Evolutionary conservation across 2,329 filamentous ascomycete species (phyloP).

Genomic region (Drechslera avenae): DNA sequence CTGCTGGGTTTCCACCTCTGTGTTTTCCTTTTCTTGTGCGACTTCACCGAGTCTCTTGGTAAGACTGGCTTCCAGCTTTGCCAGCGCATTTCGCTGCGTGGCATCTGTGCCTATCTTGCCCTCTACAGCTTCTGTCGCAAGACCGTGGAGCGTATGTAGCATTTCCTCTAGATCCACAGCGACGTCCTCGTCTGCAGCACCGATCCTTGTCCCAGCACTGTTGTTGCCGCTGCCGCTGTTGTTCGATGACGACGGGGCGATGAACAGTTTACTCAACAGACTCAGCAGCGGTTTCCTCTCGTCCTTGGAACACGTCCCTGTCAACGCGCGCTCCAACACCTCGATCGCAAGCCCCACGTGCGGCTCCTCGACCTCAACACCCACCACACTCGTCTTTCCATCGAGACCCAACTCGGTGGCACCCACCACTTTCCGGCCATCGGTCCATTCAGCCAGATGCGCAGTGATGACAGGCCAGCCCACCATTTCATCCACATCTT

Average conservation of each 20-base stretch:
- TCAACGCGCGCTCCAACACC: constrained; percentile 74
- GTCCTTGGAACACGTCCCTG: constrained; percentile 70
- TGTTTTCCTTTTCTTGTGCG: constrained; percentile 23
- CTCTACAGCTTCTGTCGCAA: constrained; percentile 56
- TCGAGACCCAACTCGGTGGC: constrained; percentile 55
- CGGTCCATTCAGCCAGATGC: constrained; percentile 92
- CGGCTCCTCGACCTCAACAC: constrained; percentile 70
- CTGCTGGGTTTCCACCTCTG: constrained; percentile 12
- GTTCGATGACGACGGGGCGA: constrained; percentile 61
- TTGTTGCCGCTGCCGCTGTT: too few relatives aligned
- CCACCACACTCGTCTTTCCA: constrained; percentile 59
- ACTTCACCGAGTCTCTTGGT: constrained; percentile 58
- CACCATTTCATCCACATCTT: constrained; percentile 73
- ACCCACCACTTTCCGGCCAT: constrained; percentile 77
- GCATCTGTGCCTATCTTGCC: constrained; percentile 58
- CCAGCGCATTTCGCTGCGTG: constrained; percentile 59
- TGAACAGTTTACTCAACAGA: constrained; percentile 80
- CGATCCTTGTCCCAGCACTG: constrained; percentile 17
- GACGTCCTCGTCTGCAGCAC: constrained; percentile 26
- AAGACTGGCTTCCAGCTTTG: constrained; percentile 58
- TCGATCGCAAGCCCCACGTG: constrained; percentile 80
- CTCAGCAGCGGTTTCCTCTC: constrained; percentile 72
- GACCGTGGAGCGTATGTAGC: constrained; percentile 48
- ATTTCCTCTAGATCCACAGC: constrained; percentile 27
- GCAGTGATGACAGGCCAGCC: constrained; percentile 77